Evolutionary conservation across 164 flowering plant genomes (phyloP), one percentile per base, ranked within the genome.

Genomic region (Dillenia turbinata): DNA sequence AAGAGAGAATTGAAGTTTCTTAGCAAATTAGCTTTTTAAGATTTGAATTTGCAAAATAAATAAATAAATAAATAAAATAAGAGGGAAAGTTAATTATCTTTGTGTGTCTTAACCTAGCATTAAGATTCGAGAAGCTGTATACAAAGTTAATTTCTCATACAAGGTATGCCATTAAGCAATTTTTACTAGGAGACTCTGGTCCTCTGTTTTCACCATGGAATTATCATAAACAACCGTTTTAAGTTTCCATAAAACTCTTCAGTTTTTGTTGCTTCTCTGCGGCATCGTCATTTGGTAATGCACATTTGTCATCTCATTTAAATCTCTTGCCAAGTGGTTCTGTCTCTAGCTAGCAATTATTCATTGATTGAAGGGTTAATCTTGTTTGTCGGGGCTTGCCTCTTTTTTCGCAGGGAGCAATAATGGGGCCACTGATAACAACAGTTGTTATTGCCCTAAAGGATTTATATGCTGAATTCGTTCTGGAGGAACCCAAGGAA

Each of bases 371-470:
- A 15, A 14, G 24, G 49, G 33, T 47, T 45, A 59, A 46, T 59
- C 57, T 24, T 51, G 53, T 8, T 10, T 22, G 9, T 16, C 2
- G 26, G n/a, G 16, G 9, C 57, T 9, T 43, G 0, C 26, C 14
- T 54, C 5, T 44, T 66, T 7, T 44, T 61, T 50, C 49, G 57
- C 89, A 90, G 98, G 98, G 98, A 60, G 98, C 98, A 6, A 85
- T 92, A 56, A 84, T 92, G 96, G 98, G 98, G 1, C 96, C 98
- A 3, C 73, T 90, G 65, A 84, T 93, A 54, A 88, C 92, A 9
- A 93, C 96, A 2, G 92, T 93, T 12, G 82, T 88, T 70, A 90
- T 90, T 57, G 96, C 92, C 14, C 69, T 93, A 7, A 94, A 91
- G 71, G 81, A 94, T 78, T 69, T 94, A 74, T 91, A 91, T 65